A percentile compares a stretch with the other conserved stretches of the same genome.
These are phyloP conservation scores for Sequoiadendron giganteum DNA, from an alignment of 75 land plant genomes.

Conservation along the genomic window DNA sequence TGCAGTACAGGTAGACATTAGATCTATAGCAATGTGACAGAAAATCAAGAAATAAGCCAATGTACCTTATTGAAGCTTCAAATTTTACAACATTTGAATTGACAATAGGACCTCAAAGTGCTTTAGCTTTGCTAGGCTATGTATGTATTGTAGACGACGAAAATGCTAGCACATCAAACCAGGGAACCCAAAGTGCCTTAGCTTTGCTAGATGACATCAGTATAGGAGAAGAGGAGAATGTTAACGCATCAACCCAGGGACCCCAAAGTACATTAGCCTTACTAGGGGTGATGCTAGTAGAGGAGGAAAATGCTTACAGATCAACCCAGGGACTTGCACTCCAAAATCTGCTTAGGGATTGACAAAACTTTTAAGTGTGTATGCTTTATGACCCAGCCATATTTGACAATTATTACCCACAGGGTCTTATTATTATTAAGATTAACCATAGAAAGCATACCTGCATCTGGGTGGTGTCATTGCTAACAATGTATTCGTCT, in stretches of 20 bases:
- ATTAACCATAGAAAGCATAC: neutral
- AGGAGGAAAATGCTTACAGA: too few species aligned
- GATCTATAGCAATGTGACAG: neutral
- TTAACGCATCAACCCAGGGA: too few species aligned
- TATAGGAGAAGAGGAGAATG: too few species aligned
- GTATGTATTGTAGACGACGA: neutral
- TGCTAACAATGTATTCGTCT: conserved; percentile 79
- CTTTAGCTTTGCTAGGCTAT: neutral
- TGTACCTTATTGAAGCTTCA: neutral
- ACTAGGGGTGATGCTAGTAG: too few species aligned
- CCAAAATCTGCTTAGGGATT: neutral
- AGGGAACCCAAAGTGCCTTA: neutral
- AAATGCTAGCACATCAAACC: too few species aligned
- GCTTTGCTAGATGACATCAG: too few species aligned
- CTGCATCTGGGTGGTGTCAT: conserved; percentile 44
- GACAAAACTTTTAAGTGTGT: too few species aligned
- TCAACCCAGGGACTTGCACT: neutral
- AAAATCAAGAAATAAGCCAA: neutral
- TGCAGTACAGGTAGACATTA: conserved; percentile 18
- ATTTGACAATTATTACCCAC: neutral
- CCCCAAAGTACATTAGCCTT: too few species aligned
- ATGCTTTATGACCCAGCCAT: too few species aligned
- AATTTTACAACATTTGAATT: neutral
- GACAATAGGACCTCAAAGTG: neutral
- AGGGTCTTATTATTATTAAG: neutral